Evolutionary conservation across 129 eudicot species (phyloP).

Genomic region (Tanacetum coccineum): DNA sequence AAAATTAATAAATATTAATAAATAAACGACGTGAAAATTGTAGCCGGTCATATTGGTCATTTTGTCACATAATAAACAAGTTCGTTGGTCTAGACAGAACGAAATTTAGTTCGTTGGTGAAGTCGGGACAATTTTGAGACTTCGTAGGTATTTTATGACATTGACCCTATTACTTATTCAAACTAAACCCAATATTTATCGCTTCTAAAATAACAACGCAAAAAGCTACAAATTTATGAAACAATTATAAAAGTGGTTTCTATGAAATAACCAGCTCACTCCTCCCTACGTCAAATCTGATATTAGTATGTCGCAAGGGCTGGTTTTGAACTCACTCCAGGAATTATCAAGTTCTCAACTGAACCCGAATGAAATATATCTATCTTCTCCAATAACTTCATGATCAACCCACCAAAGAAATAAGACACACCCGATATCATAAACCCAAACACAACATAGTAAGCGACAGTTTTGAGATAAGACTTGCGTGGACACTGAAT

Average conservation of each 20-base stretch:
- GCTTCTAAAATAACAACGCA: background rate
- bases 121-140: too few species aligned
- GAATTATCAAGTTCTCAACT: slow-evolving; percentile 11
- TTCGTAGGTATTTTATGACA: too few species aligned
- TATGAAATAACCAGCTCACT: background rate
- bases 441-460: slow-evolving; percentile 48
- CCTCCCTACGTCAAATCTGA: background rate
- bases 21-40: too few species aligned
- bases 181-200: background rate
- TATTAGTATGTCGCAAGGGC: slow-evolving; percentile 20
- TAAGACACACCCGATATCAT: slow-evolving; percentile 68
- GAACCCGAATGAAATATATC: slow-evolving; percentile 40
- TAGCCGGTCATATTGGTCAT: too few species aligned
- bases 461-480: slow-evolving; percentile 43
- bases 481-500: slow-evolving; percentile 45
- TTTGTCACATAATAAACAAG: too few species aligned
- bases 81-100: too few species aligned
- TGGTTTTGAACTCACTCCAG: slow-evolving; percentile 17
- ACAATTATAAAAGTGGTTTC: background rate
- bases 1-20: too few species aligned
- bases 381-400: slow-evolving; percentile 50
- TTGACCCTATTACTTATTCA: background rate
- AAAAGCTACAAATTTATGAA: background rate
- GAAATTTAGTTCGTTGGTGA: too few species aligned
- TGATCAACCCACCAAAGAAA: slow-evolving; percentile 49